These are phyloP conservation scores for Pseudocercospora fuligena DNA, from an alignment of 2,329 filamentous ascomycete species.

Conservation along the genomic window DNA sequence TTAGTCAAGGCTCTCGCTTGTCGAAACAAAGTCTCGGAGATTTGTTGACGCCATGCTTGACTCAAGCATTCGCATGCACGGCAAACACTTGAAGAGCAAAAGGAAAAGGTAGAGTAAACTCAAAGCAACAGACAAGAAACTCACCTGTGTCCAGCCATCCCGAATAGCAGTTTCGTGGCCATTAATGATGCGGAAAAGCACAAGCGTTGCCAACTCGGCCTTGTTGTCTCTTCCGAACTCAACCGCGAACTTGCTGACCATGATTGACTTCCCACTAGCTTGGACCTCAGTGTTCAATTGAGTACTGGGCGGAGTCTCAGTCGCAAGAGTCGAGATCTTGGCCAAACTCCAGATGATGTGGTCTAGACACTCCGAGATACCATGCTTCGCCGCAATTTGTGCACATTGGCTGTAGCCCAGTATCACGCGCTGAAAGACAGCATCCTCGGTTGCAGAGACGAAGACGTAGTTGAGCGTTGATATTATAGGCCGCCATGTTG, in stretches of 20 bases:
- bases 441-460: constrained; percentile 96
- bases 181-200: constrained; percentile 90
- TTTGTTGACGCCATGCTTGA: neutral
- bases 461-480: constrained; percentile 97
- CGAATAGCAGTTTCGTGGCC: constrained; percentile 79
- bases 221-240: constrained; percentile 93
- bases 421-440: constrained; percentile 91
- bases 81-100: neutral
- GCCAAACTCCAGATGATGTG: constrained; percentile 90
- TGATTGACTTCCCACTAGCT: constrained; percentile 81
- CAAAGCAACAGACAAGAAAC: constrained; percentile 40
- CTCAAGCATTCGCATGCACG: neutral
- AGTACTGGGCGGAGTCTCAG: constrained; percentile 77
- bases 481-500: constrained; percentile 93
- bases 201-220: constrained; percentile 89
- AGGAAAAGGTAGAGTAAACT: neutral
- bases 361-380: constrained; percentile 83
- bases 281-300: constrained; percentile 94
- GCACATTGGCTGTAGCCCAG: constrained; percentile 96
- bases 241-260: constrained; percentile 98
- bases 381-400: constrained; percentile 84
- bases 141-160: constrained; percentile 78
- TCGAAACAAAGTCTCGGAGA: neutral
- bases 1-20: constrained; percentile 37
- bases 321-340: constrained; percentile 85